Conservation (phyloP, 176 grass and related monocot species). For the Oryza longistaminata region DNA sequence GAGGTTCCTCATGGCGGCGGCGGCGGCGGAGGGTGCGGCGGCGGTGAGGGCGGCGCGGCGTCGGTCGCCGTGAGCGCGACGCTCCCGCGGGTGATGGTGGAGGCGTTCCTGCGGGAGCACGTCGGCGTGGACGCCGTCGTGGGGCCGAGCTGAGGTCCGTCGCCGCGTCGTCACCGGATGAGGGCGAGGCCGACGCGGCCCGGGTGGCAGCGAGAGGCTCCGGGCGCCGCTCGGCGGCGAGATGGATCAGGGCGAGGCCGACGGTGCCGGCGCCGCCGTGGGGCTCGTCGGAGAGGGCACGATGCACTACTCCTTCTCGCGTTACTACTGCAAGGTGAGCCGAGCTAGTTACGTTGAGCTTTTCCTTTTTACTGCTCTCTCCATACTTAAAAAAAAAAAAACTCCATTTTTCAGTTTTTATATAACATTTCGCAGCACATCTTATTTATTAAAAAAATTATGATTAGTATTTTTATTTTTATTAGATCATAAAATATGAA, state of each 20-base stretch:
- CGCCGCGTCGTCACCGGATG: constrained; percentile 28
- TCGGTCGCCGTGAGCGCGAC: constrained; percentile 52
- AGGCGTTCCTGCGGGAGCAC: constrained; percentile 63
- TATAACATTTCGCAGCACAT: too few species aligned
- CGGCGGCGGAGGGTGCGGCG: constrained; percentile 57
- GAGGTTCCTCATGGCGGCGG: constrained; percentile 61
- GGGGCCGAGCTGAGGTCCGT: constrained; percentile 50
- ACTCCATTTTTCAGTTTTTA: too few species aligned
- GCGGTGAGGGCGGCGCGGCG: constrained; percentile 41
- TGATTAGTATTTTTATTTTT: too few species aligned
- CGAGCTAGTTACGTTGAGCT: neutral
- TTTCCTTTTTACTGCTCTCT: neutral
- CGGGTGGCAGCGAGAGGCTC: neutral
- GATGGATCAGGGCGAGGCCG: neutral
- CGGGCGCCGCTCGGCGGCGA: neutral
- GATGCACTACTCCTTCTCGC: constrained; percentile 41
- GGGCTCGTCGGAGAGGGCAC: constrained; percentile 37
- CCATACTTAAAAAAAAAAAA: too few species aligned
- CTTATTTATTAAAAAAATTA: too few species aligned
- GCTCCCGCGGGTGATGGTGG: constrained; percentile 76
- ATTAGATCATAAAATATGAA: too few species aligned
- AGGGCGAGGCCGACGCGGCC: neutral
- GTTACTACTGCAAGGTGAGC: constrained; percentile 44
- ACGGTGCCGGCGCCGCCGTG: neutral
- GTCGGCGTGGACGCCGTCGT: constrained; percentile 64